Evolutionary conservation across 768 basidiomycete species (phyloP).

Genomic region (Tulasnella sp.): DNA sequence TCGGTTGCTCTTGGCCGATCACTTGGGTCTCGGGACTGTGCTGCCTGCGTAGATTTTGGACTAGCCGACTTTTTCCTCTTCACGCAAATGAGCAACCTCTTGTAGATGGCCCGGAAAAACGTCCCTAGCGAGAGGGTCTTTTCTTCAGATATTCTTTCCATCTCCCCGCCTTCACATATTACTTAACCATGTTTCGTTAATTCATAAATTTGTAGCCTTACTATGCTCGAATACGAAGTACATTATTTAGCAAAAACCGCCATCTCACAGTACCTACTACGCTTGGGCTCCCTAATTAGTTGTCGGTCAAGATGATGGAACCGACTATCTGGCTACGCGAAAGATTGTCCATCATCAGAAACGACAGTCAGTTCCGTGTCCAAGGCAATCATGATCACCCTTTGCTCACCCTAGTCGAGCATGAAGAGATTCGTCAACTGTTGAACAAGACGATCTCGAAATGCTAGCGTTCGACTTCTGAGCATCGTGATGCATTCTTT

Average conservation of each 20-base stretch:
- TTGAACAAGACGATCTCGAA: background rate
- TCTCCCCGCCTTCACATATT: too few species aligned
- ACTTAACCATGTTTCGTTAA: too few species aligned
- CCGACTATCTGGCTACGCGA: too few species aligned
- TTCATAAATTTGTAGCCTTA: background rate
- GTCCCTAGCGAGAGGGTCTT: background rate
- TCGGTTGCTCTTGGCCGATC: background rate
- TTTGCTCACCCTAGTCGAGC: too few species aligned
- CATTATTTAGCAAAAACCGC: background rate
- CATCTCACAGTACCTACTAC: too few species aligned
- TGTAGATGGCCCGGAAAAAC: background rate
- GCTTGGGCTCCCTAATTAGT: too few species aligned
- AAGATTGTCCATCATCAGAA: too few species aligned
- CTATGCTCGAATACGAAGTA: background rate
- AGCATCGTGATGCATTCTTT: background rate
- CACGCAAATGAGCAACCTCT: background rate
- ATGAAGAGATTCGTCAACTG: background rate
- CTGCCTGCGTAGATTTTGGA: background rate
- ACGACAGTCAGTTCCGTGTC: too few species aligned
- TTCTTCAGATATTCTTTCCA: background rate
- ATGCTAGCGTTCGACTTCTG: background rate
- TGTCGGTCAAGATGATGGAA: too few species aligned
- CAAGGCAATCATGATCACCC: too few species aligned
- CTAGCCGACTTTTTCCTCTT: background rate
- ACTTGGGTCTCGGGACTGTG: background rate